Evolutionary conservation across 805 yeast genomes (phyloP).

Genomic region (Jamesozyma rosinii): DNA sequence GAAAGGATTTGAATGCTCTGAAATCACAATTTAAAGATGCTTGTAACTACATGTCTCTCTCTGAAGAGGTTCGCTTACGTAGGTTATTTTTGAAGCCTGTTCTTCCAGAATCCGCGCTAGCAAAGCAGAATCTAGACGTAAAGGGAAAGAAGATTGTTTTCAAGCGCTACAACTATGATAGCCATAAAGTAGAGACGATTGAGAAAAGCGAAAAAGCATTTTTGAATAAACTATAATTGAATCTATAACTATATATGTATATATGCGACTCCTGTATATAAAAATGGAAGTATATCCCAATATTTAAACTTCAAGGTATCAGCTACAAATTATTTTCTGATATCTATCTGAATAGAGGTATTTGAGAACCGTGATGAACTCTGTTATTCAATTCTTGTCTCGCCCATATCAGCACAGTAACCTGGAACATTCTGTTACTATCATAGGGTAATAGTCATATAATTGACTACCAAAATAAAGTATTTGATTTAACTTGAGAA

Average conservation of each 20-base stretch:
- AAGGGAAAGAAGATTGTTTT: constrained; percentile 41
- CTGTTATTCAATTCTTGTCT: neutral
- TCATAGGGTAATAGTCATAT: no score
- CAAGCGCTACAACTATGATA: constrained; percentile 53
- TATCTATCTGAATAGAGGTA: no score
- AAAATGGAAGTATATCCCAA: neutral
- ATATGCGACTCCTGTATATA: constrained; percentile 3
- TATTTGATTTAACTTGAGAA: constrained; percentile 19
- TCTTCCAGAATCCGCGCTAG: constrained; percentile 36
- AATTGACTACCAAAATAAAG: no score
- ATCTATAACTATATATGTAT: neutral
- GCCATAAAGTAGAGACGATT: constrained; percentile 43
- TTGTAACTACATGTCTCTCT: constrained; percentile 21
- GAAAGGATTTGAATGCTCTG: constrained; percentile 34
- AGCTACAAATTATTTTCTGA: no score
- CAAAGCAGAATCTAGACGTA: neutral
- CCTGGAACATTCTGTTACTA: no score
- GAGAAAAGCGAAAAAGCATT: constrained; percentile 49
- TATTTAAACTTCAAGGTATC: neutral
- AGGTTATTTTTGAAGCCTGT: constrained; percentile 47
- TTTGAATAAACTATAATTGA: constrained; percentile 15
- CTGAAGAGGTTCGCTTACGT: constrained; percentile 35
- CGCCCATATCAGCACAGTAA: neutral
- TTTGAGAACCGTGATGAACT: no score
- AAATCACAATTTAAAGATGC: constrained; percentile 35